Conservation (phyloP, 164 flowering plant genomes). For the Liriodendron chinense region DNA sequence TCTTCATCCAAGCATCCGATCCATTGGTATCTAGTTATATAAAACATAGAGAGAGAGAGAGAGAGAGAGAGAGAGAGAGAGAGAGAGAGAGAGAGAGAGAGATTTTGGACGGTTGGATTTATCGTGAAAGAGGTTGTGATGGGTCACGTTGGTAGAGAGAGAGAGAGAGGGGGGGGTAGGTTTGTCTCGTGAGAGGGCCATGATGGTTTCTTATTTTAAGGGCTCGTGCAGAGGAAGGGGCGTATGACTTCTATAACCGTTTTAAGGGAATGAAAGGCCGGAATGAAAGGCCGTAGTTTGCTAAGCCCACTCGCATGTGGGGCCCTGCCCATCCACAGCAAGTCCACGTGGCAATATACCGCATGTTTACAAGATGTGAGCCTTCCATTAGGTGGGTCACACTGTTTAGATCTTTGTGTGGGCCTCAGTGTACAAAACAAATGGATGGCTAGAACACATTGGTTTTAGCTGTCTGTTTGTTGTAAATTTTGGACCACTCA, state of each 20-base stretch:
- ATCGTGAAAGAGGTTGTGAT: neutral
- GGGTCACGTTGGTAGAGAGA: neutral
- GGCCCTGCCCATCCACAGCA: no score
- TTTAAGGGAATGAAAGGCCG: no score
- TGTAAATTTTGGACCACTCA: neutral
- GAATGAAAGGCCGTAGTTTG: no score
- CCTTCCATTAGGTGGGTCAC: no score
- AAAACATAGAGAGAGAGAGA: no score
- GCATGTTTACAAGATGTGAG: no score
- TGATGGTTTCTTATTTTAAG: neutral
- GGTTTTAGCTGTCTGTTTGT: neutral
- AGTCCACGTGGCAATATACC: no score
- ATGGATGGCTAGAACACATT: no score
- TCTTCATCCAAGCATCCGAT: neutral
- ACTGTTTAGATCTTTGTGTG: no score
- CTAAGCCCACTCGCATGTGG: no score
- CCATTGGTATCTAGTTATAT: neutral
- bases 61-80: neutral
- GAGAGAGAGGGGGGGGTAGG: neutral
- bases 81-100: no score
- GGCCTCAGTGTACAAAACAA: no score
- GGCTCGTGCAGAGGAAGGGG: neutral
- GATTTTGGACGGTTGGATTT: constrained; percentile 2
- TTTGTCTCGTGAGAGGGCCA: neutral
- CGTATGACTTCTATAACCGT: neutral